Evolutionary conservation across 495 filamentous ascomycete species (phyloP).

Genomic region (Podospora pseudocomata): DNA sequence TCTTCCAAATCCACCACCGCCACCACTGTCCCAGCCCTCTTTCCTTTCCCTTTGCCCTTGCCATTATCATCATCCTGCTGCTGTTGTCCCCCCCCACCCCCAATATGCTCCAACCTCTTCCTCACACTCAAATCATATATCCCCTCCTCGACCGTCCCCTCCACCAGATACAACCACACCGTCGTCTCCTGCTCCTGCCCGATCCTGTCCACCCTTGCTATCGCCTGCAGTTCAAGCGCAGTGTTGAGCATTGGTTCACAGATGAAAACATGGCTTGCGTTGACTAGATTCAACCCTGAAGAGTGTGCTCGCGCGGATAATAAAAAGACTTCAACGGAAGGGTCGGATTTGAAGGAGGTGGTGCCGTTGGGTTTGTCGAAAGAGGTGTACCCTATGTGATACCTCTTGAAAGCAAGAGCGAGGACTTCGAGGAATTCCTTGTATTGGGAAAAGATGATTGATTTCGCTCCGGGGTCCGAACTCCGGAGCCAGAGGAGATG

Average conservation of each 20-base stretch:
- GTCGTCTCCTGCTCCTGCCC: conserved; percentile 84
- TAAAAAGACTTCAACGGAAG: conserved; percentile 75
- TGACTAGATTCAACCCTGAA: conserved; percentile 83
- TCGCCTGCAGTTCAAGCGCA: conserved; percentile 88
- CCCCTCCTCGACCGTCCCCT: conserved; percentile 82
- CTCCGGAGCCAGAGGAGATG: conserved; percentile 82
- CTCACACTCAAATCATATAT: conserved; percentile 82
- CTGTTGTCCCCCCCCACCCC: conserved; percentile 19
- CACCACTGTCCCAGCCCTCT: conserved; percentile 31
- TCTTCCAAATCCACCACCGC: conserved; percentile 59
- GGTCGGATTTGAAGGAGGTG: conserved; percentile 69
- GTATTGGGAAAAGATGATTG: conserved; percentile 83
- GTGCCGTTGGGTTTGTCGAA: conserved; percentile 64
- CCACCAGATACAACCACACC: conserved; percentile 90
- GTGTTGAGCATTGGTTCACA: conserved; percentile 93
- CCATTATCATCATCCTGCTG: conserved; percentile 17
- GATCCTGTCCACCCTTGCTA: conserved; percentile 90
- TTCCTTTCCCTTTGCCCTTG: conserved; percentile 23
- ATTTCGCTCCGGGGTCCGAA: conserved; percentile 83
- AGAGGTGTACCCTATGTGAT: conserved; percentile 66
- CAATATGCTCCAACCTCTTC: conserved; percentile 72
- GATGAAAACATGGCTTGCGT: conserved; percentile 90
- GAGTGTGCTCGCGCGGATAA: conserved; percentile 85
- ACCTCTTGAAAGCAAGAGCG: conserved; percentile 57
- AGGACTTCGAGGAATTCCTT: conserved; percentile 76